Base-by-base conservation (phyloP, 495 filamentous ascomycete genomes). In the Pseudevernia furfuracea region DNA sequence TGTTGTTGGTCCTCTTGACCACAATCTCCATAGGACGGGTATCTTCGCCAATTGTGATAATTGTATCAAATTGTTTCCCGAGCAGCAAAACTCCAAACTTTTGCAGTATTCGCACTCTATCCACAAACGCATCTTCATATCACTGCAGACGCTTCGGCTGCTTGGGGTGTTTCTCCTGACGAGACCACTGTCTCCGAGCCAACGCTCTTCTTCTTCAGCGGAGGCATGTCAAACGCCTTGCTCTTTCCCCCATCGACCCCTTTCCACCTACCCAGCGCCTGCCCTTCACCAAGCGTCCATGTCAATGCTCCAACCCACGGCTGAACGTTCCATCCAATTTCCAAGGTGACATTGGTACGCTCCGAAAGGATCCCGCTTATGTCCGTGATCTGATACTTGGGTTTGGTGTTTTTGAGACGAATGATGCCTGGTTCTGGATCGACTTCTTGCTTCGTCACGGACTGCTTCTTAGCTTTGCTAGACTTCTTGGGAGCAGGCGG, bases 351-450 rank as follows among this genome's bases (percentile, higher is more conserved):
- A 77, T 96, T 88, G 46, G 78, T 75, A 28, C 81, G 74, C 69
- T 84, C 80, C 48, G 89, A 87, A 66, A 96, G 76, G 58, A 61
- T 82, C 59, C 90, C 89, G 12, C 84, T 82, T 28, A 92, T 87
- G 74, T 96, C 90, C 15, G 90, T 92, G 73, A 97, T 91, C 70
- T 92, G 88, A 81, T 98, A 98, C 76, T 98, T 97, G 10, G 89
- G 86, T 71, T 85, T 86, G 72, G 91, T 87, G 73, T 90, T 90
- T 69, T 84, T 83, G 66, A 97, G 82, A 37, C 81, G 76, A 36
- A 97, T 72, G 37, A 86, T 81, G 19, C 92, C 91, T 0, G 79
- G 76, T 32, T 59, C 62, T 38, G 41, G 44, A 43, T 55, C 46
- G 0, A 62, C 36, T 11, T 63, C 44, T 49, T 68, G 30, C 17